These are phyloP conservation scores for Dactylellina cionopaga DNA, from an alignment of 2,329 filamentous ascomycete genomes.

Conservation along the genomic window DNA sequence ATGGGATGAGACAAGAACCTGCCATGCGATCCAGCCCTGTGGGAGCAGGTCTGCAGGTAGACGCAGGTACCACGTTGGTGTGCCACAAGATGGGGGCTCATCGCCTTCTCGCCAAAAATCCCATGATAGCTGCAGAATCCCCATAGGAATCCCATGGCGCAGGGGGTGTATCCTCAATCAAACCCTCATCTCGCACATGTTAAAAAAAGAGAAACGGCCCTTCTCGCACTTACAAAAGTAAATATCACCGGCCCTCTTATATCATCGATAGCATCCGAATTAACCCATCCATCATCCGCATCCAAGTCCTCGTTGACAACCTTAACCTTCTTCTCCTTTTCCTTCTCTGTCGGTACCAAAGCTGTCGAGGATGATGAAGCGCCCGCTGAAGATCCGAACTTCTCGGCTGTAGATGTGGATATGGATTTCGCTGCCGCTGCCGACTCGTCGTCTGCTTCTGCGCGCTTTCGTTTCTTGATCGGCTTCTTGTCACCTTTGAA, in stretches of 20 bases:
- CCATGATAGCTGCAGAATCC: slow-evolving; percentile 39
- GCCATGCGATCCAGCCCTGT: slow-evolving; percentile 44
- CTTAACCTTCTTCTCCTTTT: slow-evolving; percentile 42
- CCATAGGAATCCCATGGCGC: too few relatives aligned
- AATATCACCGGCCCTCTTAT: slow-evolving; percentile 50
- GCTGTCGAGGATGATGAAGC: slow-evolving; percentile 41
- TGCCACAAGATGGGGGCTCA: slow-evolving; percentile 15
- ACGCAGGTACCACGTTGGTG: slow-evolving; percentile 31
- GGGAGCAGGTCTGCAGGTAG: slow-evolving; percentile 37
- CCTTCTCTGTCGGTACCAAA: slow-evolving; percentile 56
- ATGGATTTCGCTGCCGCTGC: slow-evolving; percentile 58
- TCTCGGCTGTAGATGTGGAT: slow-evolving; percentile 38
- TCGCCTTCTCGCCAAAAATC: slow-evolving; percentile 30
- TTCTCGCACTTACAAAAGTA: slow-evolving; percentile 53
- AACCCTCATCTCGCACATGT: neutral
- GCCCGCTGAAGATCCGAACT: slow-evolving; percentile 19
- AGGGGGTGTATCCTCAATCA: too few relatives aligned
- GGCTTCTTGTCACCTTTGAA: slow-evolving; percentile 98
- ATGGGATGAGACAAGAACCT: slow-evolving; percentile 50
- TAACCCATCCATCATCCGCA: slow-evolving; percentile 87
- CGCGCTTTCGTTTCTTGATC: slow-evolving; percentile 84
- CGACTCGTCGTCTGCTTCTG: slow-evolving; percentile 65
- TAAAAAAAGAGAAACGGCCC: neutral
- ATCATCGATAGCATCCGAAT: slow-evolving; percentile 47
- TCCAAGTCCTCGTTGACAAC: slow-evolving; percentile 58